Evolutionary conservation across 2,329 filamentous ascomycete species (phyloP).

Genomic region (Diaporthe citrichinensis): DNA sequence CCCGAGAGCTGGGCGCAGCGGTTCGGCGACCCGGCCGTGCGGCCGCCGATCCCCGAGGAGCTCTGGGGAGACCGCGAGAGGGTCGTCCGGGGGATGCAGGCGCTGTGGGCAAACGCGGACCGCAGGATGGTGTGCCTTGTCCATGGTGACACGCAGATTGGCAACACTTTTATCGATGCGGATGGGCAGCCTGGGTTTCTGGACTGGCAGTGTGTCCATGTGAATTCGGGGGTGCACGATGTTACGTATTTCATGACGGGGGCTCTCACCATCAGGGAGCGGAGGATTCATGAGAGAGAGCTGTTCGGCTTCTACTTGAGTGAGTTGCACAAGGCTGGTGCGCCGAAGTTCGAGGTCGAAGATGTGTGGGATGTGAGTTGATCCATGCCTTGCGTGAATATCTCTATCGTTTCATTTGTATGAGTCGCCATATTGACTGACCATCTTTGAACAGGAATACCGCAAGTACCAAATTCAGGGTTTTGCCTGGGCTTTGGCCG

Average conservation of each 20-base stretch:
- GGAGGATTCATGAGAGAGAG: constrained; percentile 56
- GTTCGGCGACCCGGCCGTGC: constrained; percentile 37
- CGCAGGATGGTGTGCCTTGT: constrained; percentile 55
- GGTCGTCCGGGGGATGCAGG: constrained; percentile 47
- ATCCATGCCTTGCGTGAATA: no score
- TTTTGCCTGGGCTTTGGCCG: constrained; percentile 53
- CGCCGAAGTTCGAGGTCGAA: constrained; percentile 48
- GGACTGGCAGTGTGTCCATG: constrained; percentile 59
- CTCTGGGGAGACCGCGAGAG: constrained; percentile 35
- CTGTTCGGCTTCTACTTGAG: constrained; percentile 54
- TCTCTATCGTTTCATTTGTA: no score
- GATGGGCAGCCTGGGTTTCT: constrained; percentile 55
- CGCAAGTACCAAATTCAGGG: constrained; percentile 51
- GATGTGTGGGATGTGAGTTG: constrained; percentile 45
- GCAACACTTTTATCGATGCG: constrained; percentile 58
- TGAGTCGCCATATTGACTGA: background rate
- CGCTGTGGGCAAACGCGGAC: constrained; percentile 55
- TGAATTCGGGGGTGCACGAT: constrained; percentile 59
- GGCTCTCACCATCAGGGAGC: constrained; percentile 55
- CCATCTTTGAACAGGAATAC: constrained; percentile 46
- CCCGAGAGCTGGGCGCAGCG: constrained; percentile 29
- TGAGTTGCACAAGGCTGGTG: constrained; percentile 50
- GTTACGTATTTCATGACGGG: constrained; percentile 57
- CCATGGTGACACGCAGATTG: constrained; percentile 60
- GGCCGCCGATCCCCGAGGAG: constrained; percentile 28